Conservation (phyloP, 768 basidiomycete genomes). For the Leccinellum rugosiceps region DNA sequence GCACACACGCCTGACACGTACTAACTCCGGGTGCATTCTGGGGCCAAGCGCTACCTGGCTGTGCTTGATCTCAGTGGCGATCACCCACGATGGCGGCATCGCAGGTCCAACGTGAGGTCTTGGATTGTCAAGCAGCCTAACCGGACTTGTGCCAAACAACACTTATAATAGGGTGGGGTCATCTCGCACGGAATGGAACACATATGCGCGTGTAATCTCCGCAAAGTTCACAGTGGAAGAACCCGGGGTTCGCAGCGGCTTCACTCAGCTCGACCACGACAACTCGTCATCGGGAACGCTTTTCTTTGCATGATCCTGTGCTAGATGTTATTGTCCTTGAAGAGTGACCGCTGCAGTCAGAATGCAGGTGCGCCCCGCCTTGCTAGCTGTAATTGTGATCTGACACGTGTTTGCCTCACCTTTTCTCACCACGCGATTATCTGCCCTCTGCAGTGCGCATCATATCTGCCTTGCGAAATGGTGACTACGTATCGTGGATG, state of each 20-base stretch:
- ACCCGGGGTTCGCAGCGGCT: neutral
- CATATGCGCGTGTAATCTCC: constrained; percentile 21
- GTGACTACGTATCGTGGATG: constrained; percentile 13
- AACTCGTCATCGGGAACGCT: constrained; percentile 2
- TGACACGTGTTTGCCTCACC: constrained; percentile 34
- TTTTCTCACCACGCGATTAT: constrained; percentile 33
- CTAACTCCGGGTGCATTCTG: neutral
- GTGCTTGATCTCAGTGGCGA: neutral
- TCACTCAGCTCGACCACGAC: neutral
- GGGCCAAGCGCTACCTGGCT: neutral
- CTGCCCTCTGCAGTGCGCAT: constrained; percentile 30
- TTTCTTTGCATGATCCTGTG: constrained; percentile 16
- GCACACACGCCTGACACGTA: too few relatives aligned
- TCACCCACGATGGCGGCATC: neutral
- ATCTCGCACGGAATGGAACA: constrained; percentile 8
- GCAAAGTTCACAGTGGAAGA: constrained; percentile 2
- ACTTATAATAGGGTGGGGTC: neutral
- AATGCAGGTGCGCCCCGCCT: constrained; percentile 13
- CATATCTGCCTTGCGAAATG: constrained; percentile 27
- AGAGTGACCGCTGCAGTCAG: constrained; percentile 2
- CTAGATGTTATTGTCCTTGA: constrained; percentile 1
- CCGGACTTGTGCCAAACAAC: neutral
- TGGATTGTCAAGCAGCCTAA: neutral
- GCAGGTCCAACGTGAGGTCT: constrained; percentile 6
- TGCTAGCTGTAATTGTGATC: neutral